Conservation (phyloP, 1,139 yeast genomes). For the Geotrichum carabidarum region DNA sequence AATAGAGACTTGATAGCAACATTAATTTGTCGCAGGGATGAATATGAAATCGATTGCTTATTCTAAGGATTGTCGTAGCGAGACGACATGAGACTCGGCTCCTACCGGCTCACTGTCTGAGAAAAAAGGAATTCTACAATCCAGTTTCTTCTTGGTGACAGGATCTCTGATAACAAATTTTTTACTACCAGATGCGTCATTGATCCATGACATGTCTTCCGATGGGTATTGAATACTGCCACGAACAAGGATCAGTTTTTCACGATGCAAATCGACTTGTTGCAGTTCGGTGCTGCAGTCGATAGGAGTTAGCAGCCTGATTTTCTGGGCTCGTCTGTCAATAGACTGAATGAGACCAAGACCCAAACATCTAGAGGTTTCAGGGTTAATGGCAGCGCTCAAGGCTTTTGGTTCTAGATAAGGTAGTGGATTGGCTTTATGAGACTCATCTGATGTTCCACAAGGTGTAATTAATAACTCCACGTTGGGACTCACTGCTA, state of each 20-base stretch:
- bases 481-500: constrained; percentile 21
- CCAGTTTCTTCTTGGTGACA: not conserved
- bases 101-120: constrained; percentile 7
- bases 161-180: not conserved
- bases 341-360: constrained; percentile 45
- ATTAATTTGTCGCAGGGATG: too few relatives aligned
- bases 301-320: constrained; percentile 59
- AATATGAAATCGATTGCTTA: not conserved
- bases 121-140: constrained; percentile 3
- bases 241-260: constrained; percentile 46
- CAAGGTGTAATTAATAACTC: not conserved
- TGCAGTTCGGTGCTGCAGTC: constrained; percentile 24
- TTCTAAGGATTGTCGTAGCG: constrained; percentile 1
- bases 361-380: constrained; percentile 28
- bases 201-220: constrained; percentile 40
- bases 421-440: not conserved
- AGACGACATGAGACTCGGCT: constrained; percentile 5
- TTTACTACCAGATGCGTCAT: not conserved
- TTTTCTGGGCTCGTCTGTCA: constrained; percentile 38
- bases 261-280: constrained; percentile 19
- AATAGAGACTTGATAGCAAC: not conserved
- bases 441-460: not conserved
- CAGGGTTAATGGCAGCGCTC: not conserved
- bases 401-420: not conserved
- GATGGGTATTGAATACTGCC: constrained; percentile 61